Conservation (phyloP, 2,329 filamentous ascomycete species). For the Chaetomiaceae sp. region DNA sequence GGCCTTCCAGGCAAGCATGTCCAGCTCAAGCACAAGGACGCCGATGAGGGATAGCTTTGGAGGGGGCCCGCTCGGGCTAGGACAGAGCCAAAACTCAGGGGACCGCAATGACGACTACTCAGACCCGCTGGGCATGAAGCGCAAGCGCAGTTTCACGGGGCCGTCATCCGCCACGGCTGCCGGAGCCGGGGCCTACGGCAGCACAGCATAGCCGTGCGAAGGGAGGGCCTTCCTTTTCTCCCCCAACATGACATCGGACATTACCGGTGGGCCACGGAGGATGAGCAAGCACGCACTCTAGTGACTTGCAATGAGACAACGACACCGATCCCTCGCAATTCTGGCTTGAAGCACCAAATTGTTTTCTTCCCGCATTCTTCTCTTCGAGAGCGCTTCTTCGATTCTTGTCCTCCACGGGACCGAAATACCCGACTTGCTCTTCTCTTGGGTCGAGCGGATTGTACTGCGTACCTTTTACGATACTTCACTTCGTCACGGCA, state of each 20-base stretch:
- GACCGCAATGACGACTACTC: conserved; percentile 30
- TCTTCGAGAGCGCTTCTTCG: background rate
- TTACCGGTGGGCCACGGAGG: background rate
- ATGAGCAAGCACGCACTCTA: background rate
- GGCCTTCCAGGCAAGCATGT: conserved; percentile 42
- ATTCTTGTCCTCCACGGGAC: background rate
- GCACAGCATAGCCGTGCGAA: conserved; percentile 15
- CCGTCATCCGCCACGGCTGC: conserved; percentile 19
- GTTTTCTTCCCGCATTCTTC: too few species aligned
- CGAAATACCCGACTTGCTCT: conserved; percentile 2
- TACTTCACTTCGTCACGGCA: background rate
- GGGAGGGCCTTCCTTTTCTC: background rate
- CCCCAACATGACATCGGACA: background rate
- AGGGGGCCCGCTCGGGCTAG: conserved; percentile 29
- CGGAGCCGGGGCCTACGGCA: conserved; percentile 21
- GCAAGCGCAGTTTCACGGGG: conserved; percentile 38
- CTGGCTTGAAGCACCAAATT: too few species aligned
- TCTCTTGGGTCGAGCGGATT: background rate
- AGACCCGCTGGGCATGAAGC: conserved; percentile 33
- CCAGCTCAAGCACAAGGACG: conserved; percentile 36
- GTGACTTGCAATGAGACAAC: background rate
- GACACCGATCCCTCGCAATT: too few species aligned
- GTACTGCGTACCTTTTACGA: background rate
- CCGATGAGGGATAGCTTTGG: conserved; percentile 45
- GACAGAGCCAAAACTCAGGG: conserved; percentile 23